These are phyloP conservation scores for Paxillus rubicundulus DNA, from an alignment of 768 basidiomycete genomes.

Conservation along the genomic window DNA sequence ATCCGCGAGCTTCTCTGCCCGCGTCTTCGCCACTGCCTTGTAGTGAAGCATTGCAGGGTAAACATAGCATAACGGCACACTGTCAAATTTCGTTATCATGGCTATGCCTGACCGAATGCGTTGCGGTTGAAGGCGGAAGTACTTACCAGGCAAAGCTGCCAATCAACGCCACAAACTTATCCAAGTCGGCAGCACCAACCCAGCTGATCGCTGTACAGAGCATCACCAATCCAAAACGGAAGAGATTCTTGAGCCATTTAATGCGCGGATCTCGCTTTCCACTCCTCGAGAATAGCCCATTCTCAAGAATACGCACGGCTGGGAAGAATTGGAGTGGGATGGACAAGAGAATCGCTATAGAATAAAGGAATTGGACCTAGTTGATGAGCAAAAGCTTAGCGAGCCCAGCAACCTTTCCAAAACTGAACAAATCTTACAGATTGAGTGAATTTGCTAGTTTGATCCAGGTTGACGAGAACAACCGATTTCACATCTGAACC, in stretches of 20 bases:
- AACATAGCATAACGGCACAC: constrained; percentile 90
- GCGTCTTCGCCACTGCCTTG: constrained; percentile 76
- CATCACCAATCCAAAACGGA: constrained; percentile 72
- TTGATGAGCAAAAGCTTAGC: constrained; percentile 1
- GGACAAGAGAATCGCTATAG: constrained; percentile 89
- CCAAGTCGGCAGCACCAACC: constrained; percentile 82
- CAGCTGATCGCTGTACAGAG: constrained; percentile 81
- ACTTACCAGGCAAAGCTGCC: constrained; percentile 92
- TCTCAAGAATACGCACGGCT: constrained; percentile 95
- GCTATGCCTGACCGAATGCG: background rate
- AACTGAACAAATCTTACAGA: constrained; percentile 50
- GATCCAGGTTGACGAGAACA: constrained; percentile 90
- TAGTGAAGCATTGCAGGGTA: constrained; percentile 94
- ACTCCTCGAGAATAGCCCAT: constrained; percentile 84
- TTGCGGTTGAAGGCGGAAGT: background rate
- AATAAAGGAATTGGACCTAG: constrained; percentile 82
- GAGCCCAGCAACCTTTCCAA: constrained; percentile 1
- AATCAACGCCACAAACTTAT: constrained; percentile 93
- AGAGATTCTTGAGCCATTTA: constrained; percentile 97
- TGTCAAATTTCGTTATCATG: constrained; percentile 30
- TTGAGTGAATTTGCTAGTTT: constrained; percentile 82
- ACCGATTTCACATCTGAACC: constrained; percentile 88
- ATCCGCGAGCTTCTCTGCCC: constrained; percentile 63
- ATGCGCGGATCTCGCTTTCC: constrained; percentile 79
- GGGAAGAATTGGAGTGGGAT: constrained; percentile 97